Evolutionary conservation across 2,329 filamentous ascomycete species (phyloP).

Genomic region (Ustulina deusta): DNA sequence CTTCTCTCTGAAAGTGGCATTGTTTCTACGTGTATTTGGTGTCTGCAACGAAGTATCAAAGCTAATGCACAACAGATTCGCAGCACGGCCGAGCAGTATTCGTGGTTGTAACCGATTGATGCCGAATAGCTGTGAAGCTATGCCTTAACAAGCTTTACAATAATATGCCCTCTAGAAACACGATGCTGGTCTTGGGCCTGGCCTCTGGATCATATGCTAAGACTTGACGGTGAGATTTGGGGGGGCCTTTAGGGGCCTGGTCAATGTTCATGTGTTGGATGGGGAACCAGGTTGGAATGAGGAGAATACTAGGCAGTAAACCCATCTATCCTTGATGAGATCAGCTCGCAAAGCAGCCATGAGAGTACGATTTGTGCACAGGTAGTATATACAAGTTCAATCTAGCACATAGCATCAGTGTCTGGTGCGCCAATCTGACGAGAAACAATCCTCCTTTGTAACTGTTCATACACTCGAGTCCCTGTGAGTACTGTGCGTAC

Average conservation of each 20-base stretch:
- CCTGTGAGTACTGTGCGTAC: too few relatives aligned
- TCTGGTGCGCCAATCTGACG: neutral
- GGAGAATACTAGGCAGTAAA: neutral
- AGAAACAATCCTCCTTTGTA: neutral
- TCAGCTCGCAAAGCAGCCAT: neutral
- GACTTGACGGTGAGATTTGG: neutral
- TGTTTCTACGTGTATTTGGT: neutral
- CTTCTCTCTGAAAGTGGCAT: slow-evolving; percentile 64
- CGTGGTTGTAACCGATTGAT: neutral
- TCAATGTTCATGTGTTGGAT: neutral
- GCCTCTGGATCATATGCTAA: neutral
- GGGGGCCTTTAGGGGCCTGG: neutral
- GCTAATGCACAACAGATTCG: slow-evolving; percentile 15
- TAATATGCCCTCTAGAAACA: neutral
- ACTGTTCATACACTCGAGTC: neutral
- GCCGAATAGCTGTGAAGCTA: neutral
- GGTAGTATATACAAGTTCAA: neutral
- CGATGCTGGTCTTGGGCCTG: neutral
- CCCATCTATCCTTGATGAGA: neutral
- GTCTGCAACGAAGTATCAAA: neutral
- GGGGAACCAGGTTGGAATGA: neutral
- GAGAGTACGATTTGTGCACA: neutral
- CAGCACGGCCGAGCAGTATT: neutral
- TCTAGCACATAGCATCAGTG: too few relatives aligned
- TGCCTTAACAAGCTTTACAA: neutral